phyloP scores from a whole-genome alignment of 257 asterid genomes.

The Cinchona pubescens region DNA sequence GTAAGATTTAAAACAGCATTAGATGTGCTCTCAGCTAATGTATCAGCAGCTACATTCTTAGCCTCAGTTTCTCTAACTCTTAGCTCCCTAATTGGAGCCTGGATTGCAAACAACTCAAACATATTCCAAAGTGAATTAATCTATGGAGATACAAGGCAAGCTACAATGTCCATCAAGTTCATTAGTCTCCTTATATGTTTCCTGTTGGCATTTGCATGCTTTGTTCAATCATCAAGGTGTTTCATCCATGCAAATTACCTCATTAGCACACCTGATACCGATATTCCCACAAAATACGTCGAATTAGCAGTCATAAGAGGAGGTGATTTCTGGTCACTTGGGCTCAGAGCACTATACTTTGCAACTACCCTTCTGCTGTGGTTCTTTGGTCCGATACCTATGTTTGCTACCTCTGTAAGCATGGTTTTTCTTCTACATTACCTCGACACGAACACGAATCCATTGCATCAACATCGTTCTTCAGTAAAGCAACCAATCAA shows the following conservation, averaged over 20 bases:
- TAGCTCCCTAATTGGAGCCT: constrained; percentile 60
- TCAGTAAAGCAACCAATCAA: constrained; percentile 8
- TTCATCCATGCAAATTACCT: constrained; percentile 66
- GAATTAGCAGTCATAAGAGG: constrained; percentile 60
- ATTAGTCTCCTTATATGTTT: constrained; percentile 52
- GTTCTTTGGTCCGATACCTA: constrained; percentile 75
- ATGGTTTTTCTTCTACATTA: constrained; percentile 54
- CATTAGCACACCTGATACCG: constrained; percentile 47
- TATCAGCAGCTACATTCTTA: constrained; percentile 47
- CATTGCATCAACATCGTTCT: constrained; percentile 32
- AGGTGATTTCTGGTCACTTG: constrained; percentile 69
- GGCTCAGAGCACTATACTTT: constrained; percentile 60
- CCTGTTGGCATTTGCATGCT: constrained; percentile 62
- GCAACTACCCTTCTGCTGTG: constrained; percentile 55
- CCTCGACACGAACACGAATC: constrained; percentile 44
- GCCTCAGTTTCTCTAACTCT: constrained; percentile 54
- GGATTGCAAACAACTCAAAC: constrained; percentile 58
- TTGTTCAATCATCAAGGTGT: constrained; percentile 63
- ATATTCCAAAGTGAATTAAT: constrained; percentile 55
- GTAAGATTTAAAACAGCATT: constrained; percentile 48
- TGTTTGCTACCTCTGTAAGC: constrained; percentile 49
- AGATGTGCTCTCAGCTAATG: constrained; percentile 47
- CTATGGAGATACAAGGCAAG: constrained; percentile 64
- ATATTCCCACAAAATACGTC: constrained; percentile 40
- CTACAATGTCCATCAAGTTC: constrained; percentile 62